Evolutionary conservation across 345 rosid genomes (phyloP).

Genomic region (Jatropha curcas): DNA sequence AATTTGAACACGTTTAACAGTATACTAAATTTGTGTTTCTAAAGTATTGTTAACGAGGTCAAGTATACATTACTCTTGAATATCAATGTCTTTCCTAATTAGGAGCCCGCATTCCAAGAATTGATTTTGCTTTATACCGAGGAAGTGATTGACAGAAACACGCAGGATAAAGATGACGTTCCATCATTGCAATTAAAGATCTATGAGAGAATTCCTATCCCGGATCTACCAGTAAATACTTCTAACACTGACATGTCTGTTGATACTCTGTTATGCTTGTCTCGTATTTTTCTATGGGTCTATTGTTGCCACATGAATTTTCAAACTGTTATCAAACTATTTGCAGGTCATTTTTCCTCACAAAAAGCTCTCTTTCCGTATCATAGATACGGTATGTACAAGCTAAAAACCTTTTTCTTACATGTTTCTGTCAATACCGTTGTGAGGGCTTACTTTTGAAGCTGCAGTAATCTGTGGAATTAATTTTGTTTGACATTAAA

Average conservation of each 20-base stretch:
- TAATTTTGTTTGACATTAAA: not conserved
- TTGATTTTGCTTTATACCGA: slow-evolving; percentile 74
- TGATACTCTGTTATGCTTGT: slow-evolving; percentile 28
- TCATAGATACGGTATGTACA: slow-evolving; percentile 84
- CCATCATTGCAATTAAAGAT: slow-evolving; percentile 77
- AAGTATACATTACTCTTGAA: slow-evolving; percentile 19
- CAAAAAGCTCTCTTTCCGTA: slow-evolving; percentile 91
- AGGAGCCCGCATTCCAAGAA: slow-evolving; percentile 97
- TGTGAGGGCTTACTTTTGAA: not conserved
- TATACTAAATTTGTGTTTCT: slow-evolving; percentile 7
- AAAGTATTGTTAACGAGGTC: not conserved
- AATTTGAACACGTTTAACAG: not conserved
- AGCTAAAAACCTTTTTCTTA: slow-evolving; percentile 16
- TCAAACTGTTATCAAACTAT: slow-evolving; percentile 23
- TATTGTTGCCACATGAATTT: slow-evolving; percentile 18
- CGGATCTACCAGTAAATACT: slow-evolving; percentile 83
- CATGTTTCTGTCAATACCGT: not conserved
- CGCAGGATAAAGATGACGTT: slow-evolving; percentile 43
- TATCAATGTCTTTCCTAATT: slow-evolving; percentile 31
- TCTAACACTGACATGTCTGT: slow-evolving; percentile 32
- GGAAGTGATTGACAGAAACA: slow-evolving; percentile 44
- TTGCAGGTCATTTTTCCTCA: slow-evolving; percentile 90
- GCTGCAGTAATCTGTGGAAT: not conserved
- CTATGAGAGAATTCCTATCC: slow-evolving; percentile 85
- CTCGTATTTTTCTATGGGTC: slow-evolving; percentile 5